phyloP scores from a whole-genome alignment of 106 monocot genomes.

The Acorus gramineus region DNA sequence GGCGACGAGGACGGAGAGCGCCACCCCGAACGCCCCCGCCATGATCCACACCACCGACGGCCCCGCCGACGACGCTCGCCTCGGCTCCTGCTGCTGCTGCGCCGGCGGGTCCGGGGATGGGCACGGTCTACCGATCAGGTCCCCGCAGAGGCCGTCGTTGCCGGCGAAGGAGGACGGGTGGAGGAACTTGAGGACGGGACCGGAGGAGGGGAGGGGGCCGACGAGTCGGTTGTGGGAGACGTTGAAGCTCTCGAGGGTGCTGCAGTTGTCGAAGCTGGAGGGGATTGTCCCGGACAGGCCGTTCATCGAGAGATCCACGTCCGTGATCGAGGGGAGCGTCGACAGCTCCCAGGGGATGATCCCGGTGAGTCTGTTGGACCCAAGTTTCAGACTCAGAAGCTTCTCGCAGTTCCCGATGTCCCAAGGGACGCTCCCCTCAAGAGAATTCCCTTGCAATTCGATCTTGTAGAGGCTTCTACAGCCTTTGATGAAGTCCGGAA shows the following conservation, averaged over 20 bases:
- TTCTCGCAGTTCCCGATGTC: slow-evolving; percentile 50
- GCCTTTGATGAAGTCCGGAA: slow-evolving; percentile 52
- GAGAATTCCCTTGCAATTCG: slow-evolving; percentile 46
- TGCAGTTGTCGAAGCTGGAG: slow-evolving; percentile 53
- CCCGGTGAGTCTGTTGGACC: slow-evolving; percentile 45
- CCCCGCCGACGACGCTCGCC: slow-evolving; percentile 10
- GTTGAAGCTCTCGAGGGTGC: slow-evolving; percentile 75
- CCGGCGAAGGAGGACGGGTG: slow-evolving; percentile 51
- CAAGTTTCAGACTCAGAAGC: slow-evolving; percentile 52
- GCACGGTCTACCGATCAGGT: slow-evolving; percentile 28
- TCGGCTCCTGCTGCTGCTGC: neutral
- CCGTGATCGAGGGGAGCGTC: slow-evolving; percentile 63
- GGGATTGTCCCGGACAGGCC: slow-evolving; percentile 56
- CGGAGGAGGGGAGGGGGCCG: slow-evolving; percentile 32
- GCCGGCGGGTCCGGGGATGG: neutral
- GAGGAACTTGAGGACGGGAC: slow-evolving; percentile 22
- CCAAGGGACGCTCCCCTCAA: slow-evolving; percentile 55
- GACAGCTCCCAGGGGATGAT: slow-evolving; percentile 57
- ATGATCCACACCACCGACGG: slow-evolving; percentile 46
- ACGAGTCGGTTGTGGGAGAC: slow-evolving; percentile 67
- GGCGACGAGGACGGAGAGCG: slow-evolving; percentile 29
- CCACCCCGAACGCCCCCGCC: slow-evolving; percentile 38
- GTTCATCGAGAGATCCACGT: slow-evolving; percentile 64
- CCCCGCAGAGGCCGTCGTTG: slow-evolving; percentile 60
- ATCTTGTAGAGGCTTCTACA: slow-evolving; percentile 66